Evolutionary conservation across 2,329 filamentous ascomycete genomes (phyloP).

Genomic region (Neopestalotiopsis clavispora): DNA sequence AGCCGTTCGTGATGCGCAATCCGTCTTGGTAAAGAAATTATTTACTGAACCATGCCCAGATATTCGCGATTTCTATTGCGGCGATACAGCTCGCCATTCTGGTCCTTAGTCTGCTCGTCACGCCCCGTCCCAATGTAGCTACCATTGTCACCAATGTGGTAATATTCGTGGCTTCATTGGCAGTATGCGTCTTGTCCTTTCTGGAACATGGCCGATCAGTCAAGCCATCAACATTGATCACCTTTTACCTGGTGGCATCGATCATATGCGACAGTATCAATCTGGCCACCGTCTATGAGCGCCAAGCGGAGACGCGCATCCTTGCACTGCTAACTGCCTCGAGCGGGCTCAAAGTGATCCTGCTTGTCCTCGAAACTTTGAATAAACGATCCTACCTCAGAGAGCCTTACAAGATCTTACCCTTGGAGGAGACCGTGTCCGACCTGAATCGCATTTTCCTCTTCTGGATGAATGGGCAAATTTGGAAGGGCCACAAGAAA

Average conservation of each 20-base stretch:
- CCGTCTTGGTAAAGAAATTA: neutral
- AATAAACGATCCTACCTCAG: neutral
- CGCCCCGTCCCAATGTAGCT: neutral
- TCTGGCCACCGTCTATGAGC: neutral
- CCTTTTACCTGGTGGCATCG: conserved; percentile 1
- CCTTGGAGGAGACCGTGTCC: neutral
- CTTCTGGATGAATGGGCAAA: neutral
- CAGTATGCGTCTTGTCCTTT: neutral
- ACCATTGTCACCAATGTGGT: neutral
- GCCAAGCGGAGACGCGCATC: neutral
- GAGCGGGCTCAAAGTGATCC: neutral
- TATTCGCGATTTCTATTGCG: neutral
- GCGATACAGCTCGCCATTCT: neutral
- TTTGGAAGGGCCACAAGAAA: neutral
- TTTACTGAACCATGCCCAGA: neutral
- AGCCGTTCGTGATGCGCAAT: neutral
- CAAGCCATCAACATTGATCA: neutral
- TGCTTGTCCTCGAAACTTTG: neutral
- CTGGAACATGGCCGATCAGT: conserved; percentile 8
- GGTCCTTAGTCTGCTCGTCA: neutral
- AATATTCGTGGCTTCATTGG: neutral
- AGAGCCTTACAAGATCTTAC: neutral
- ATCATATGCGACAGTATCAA: conserved; percentile 5
- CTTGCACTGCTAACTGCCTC: neutral
- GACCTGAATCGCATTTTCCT: neutral